These are phyloP conservation scores for Neobulgaria alba DNA, from an alignment of 2,329 filamentous ascomycete species.

Conservation along the genomic window DNA sequence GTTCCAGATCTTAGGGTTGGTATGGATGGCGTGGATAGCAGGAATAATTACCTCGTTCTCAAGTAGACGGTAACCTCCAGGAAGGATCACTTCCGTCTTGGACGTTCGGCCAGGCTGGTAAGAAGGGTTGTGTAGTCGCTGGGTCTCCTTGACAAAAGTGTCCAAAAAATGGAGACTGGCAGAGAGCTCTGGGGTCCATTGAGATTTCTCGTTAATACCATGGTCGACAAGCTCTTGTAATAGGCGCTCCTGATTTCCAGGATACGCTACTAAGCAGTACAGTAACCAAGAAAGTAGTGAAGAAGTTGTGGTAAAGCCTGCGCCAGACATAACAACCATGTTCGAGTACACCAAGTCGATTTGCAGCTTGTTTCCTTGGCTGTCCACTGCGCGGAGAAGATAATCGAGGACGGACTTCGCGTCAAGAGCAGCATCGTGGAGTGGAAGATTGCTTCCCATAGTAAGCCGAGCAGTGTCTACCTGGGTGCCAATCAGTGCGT, in stretches of 20 bases:
- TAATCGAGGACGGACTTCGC: constrained; percentile 30
- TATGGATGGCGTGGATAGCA: not conserved
- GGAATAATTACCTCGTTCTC: too few relatives aligned
- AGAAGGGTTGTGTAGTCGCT: not conserved
- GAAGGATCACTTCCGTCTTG: too few relatives aligned
- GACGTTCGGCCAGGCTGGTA: not conserved
- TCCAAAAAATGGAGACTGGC: constrained; percentile 32
- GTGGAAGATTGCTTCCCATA: constrained; percentile 29
- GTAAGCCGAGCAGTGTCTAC: constrained; percentile 28
- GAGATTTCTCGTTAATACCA: too few relatives aligned
- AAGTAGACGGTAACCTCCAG: too few relatives aligned
- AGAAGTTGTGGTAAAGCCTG: constrained; percentile 40
- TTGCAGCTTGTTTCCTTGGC: constrained; percentile 32
- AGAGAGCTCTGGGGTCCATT: constrained; percentile 29
- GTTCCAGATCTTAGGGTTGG: not conserved
- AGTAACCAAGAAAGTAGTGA: constrained; percentile 39
- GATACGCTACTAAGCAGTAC: constrained; percentile 35
- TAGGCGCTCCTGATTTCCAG: too few relatives aligned
- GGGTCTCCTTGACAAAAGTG: constrained; percentile 35
- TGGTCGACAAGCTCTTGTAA: too few relatives aligned
- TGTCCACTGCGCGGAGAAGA: constrained; percentile 33
- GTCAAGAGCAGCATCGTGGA: constrained; percentile 31
- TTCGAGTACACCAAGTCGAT: too few relatives aligned
- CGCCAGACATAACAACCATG: constrained; percentile 34
- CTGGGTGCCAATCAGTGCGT: constrained; percentile 33